Percentiles rank a stretch among this genome's conserved stretches.
phyloP scores from a whole-genome alignment of 805 yeast genomes.

The Metschnikowia cerradonensis region DNA sequence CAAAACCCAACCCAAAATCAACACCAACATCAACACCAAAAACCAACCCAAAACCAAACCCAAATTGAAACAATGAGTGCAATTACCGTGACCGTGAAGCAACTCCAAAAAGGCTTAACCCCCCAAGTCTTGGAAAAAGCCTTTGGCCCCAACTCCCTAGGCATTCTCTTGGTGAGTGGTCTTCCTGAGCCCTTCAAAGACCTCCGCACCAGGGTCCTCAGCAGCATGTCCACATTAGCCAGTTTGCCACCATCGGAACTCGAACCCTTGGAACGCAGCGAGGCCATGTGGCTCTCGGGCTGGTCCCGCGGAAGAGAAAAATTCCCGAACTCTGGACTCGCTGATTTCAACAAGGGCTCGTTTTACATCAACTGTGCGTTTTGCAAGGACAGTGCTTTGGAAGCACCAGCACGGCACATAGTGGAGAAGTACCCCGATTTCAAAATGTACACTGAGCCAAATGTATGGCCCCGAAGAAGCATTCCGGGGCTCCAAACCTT shows the following conservation, averaged over 20 bases:
- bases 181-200: conserved; percentile 37
- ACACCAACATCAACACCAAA: too few relatives aligned
- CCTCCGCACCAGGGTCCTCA: conserved; percentile 41
- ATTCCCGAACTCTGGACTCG: conserved; percentile 37
- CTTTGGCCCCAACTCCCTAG: conserved; percentile 54
- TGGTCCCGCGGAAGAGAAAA: conserved; percentile 60
- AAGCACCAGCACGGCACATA: conserved; percentile 43
- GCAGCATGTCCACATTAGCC: conserved; percentile 41
- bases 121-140: conserved; percentile 37
- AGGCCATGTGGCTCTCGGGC: conserved; percentile 52
- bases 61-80: conserved; percentile 10
- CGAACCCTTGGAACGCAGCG: conserved; percentile 41
- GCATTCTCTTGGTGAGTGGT: conserved; percentile 46
- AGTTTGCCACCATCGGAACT: conserved; percentile 32
- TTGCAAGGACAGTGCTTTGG: conserved; percentile 38
- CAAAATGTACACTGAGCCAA: conserved; percentile 46
- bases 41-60: too few relatives aligned
- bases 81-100: conserved; percentile 28
- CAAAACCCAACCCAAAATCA: too few relatives aligned
- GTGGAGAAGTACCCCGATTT: conserved; percentile 24
- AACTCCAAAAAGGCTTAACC: conserved; percentile 28
- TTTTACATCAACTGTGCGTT: conserved; percentile 58
- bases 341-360: conserved; percentile 53
- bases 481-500: conserved; percentile 27
- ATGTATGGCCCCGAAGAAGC: conserved; percentile 46